Conservation (phyloP, 1,139 yeast genomes). For the Scheffersomyces parashehatae region DNA sequence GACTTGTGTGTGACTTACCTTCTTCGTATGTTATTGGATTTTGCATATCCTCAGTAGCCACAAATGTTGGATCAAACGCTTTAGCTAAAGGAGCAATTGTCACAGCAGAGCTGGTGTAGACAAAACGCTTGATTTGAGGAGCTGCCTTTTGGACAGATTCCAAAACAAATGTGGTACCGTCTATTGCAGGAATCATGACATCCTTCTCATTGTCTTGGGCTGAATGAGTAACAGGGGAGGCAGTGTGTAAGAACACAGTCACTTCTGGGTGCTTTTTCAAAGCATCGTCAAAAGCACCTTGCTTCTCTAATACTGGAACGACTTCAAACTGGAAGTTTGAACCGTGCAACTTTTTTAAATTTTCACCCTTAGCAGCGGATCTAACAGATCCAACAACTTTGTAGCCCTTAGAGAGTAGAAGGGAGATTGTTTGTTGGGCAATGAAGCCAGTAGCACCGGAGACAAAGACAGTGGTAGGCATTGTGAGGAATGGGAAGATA, state of each 20-base stretch:
- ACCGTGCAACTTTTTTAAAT: conserved; percentile 19
- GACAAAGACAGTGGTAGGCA: conserved; percentile 25
- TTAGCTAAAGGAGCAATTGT: conserved; percentile 30
- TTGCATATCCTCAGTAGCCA: conserved; percentile 32
- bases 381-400: conserved; percentile 38
- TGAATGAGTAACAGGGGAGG: conserved; percentile 22
- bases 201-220: conserved; percentile 39
- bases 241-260: conserved; percentile 19
- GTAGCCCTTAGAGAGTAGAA: conserved; percentile 26
- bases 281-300: conserved; percentile 36
- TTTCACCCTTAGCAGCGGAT: conserved; percentile 31
- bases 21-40: conserved; percentile 36
- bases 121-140: conserved; percentile 29
- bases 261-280: conserved; percentile 21
- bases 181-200: conserved; percentile 40
- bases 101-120: conserved; percentile 46
- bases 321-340: conserved; percentile 30
- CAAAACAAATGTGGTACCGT: conserved; percentile 39
- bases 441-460: conserved; percentile 46
- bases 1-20: conserved; percentile 36
- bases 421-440: conserved; percentile 32
- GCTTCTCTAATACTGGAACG: conserved; percentile 33
- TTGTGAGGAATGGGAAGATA: neutral
- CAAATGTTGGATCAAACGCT: no score
- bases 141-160: conserved; percentile 26